Evolutionary conservation across 2,329 filamentous ascomycete species (phyloP).

Genomic region (Phoma herbarum): DNA sequence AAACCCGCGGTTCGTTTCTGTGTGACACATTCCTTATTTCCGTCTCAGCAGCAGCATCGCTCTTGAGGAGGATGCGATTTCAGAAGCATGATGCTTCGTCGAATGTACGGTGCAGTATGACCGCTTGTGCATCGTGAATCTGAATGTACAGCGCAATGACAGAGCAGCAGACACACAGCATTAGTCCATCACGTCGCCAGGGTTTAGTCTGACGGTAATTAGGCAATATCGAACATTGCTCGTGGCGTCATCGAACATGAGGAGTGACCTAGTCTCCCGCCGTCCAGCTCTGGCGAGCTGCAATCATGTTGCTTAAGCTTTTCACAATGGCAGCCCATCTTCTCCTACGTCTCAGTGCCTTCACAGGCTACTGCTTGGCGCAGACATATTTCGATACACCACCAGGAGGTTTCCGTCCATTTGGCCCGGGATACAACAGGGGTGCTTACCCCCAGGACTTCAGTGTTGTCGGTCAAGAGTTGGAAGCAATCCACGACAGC

Average conservation of each 20-base stretch:
- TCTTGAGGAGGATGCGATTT: background rate
- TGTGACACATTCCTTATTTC: background rate
- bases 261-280: background rate
- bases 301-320: background rate
- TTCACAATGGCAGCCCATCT: background rate
- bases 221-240: background rate
- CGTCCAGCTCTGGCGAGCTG: background rate
- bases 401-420: constrained; percentile 22
- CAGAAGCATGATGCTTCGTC: background rate
- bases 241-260: constrained; percentile 6
- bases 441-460: constrained; percentile 48
- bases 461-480: constrained; percentile 45
- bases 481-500: constrained; percentile 53
- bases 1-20: constrained; percentile 1
- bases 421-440: constrained; percentile 24
- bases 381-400: constrained; percentile 23
- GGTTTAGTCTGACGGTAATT: background rate
- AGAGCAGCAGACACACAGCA: background rate
- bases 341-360: background rate
- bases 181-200: background rate
- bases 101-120: too few species aligned
- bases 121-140: background rate
- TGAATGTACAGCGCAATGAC: background rate
- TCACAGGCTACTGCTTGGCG: background rate
- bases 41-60: background rate